Percentiles rank a stretch among this genome's conserved stretches.
phyloP scores from a whole-genome alignment of 1,139 yeast genomes.

The Magnusiomyces tetraspermus region DNA sequence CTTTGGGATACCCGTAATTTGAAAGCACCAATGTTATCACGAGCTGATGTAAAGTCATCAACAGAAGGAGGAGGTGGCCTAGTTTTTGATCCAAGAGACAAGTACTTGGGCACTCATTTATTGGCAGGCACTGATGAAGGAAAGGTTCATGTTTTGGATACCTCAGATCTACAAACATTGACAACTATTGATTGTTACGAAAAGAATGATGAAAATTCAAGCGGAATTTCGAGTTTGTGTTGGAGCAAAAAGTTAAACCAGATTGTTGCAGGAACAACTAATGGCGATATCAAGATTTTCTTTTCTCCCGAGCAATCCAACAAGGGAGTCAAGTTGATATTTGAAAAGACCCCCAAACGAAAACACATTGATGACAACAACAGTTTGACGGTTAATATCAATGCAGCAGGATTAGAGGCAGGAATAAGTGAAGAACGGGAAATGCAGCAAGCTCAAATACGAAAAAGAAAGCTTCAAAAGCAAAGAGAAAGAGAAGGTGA shows the following conservation, averaged over 20 bases:
- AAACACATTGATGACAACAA: slow-evolving; percentile 33
- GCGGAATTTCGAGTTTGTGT: slow-evolving; percentile 22
- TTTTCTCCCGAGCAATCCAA: slow-evolving; percentile 31
- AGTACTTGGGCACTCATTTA: slow-evolving; percentile 21
- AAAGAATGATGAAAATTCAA: neutral
- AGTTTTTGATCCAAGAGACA: slow-evolving; percentile 21
- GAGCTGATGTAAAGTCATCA: slow-evolving; percentile 21
- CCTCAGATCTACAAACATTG: slow-evolving; percentile 30
- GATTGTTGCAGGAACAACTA: slow-evolving; percentile 31
- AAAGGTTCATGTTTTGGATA: slow-evolving; percentile 30
- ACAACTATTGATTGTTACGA: slow-evolving; percentile 6
- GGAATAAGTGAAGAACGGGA: slow-evolving; percentile 13
- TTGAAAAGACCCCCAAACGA: slow-evolving; percentile 31
- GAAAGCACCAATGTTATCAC: slow-evolving; percentile 28
- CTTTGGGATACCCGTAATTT: slow-evolving; percentile 34
- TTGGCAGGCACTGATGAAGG: slow-evolving; percentile 22
- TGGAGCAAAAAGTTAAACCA: slow-evolving; percentile 32
- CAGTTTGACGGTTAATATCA: slow-evolving; percentile 26
- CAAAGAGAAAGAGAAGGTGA: slow-evolving; percentile 10
- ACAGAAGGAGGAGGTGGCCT: slow-evolving; percentile 21
- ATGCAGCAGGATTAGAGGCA: slow-evolving; percentile 23
- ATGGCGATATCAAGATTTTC: slow-evolving; percentile 29
- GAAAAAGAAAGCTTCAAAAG: slow-evolving; percentile 5
- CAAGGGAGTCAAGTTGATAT: slow-evolving; percentile 31
- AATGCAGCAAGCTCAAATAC: slow-evolving; percentile 9